Evolutionary conservation across 2,329 filamentous ascomycete genomes (phyloP).

Genomic region (Tricladium varicosporioides): DNA sequence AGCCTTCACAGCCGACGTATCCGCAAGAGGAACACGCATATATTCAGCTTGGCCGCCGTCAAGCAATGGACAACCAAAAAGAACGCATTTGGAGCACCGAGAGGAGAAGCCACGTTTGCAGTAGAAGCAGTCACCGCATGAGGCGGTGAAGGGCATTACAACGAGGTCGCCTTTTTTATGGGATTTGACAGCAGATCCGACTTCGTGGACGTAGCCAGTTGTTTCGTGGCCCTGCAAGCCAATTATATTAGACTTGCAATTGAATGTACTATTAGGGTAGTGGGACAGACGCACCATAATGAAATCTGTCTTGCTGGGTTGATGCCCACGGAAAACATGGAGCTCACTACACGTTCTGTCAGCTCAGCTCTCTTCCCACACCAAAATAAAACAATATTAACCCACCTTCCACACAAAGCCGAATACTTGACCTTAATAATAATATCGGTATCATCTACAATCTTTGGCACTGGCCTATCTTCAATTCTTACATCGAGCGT

Average conservation of each 20-base stretch:
- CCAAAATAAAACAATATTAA: slow-evolving; percentile 17
- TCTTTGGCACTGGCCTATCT: slow-evolving; percentile 73
- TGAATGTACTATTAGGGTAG: not conserved
- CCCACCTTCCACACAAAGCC: slow-evolving; percentile 83
- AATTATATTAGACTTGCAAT: not conserved
- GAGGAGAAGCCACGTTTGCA: slow-evolving; percentile 76
- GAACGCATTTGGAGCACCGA: slow-evolving; percentile 65
- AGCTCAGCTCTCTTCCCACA: not conserved
- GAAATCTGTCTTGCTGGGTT: slow-evolving; percentile 63
- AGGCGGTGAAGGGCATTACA: slow-evolving; percentile 80
- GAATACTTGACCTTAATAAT: slow-evolving; percentile 82
- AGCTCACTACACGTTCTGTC: slow-evolving; percentile 59
- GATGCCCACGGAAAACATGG: slow-evolving; percentile 81
- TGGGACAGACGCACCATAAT: slow-evolving; percentile 42
- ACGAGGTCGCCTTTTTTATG: slow-evolving; percentile 74
- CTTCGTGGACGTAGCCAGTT: slow-evolving; percentile 68
- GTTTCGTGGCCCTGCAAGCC: slow-evolving; percentile 73
- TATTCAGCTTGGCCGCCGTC: slow-evolving; percentile 84
- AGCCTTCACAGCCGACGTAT: slow-evolving; percentile 75
- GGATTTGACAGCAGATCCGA: slow-evolving; percentile 65
- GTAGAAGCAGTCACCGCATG: slow-evolving; percentile 79
- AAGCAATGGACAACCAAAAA: slow-evolving; percentile 68
- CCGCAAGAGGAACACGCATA: slow-evolving; percentile 76
- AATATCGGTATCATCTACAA: slow-evolving; percentile 70
- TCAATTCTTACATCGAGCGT: slow-evolving; percentile 49